A percentile compares a stretch with the other conserved stretches of the same genome.
Conservation (phyloP, 345 rosid genomes). For the Euphorbia pulcherrima region DNA sequence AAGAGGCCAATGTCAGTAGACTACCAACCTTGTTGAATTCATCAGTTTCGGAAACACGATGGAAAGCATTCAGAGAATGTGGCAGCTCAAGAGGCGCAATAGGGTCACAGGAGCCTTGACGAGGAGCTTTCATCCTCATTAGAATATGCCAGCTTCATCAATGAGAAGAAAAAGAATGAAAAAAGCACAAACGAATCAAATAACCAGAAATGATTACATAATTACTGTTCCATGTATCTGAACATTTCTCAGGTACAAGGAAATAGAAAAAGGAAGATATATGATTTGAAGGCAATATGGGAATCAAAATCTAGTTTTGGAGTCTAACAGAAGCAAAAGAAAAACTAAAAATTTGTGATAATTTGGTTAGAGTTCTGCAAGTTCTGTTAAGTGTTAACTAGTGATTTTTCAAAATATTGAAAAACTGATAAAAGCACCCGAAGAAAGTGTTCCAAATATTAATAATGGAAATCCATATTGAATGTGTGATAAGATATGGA, state of each 20-base stretch:
- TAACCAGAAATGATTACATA: not conserved
- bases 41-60: constrained; percentile 50
- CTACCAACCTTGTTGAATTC: constrained; percentile 39
- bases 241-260: not conserved
- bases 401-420: not conserved
- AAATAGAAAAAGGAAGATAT: too few relatives aligned
- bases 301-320: too few relatives aligned
- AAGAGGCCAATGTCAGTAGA: too few relatives aligned
- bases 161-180: not conserved
- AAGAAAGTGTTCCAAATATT: not conserved
- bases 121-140: constrained; percentile 54
- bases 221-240: not conserved
- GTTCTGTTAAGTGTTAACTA: not conserved
- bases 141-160: constrained; percentile 56
- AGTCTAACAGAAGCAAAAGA: too few relatives aligned
- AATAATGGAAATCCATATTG: not conserved
- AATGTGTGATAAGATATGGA: too few relatives aligned
- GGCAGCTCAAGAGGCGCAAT: constrained; percentile 69
- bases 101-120: constrained; percentile 58
- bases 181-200: not conserved
- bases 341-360: too few relatives aligned
- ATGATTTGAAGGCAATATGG: too few relatives aligned
- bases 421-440: not conserved
- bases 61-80: constrained; percentile 68
- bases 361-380: not conserved